Base-by-base conservation (phyloP, 306 rosid genomes). In the Nissolia schottii region DNA sequence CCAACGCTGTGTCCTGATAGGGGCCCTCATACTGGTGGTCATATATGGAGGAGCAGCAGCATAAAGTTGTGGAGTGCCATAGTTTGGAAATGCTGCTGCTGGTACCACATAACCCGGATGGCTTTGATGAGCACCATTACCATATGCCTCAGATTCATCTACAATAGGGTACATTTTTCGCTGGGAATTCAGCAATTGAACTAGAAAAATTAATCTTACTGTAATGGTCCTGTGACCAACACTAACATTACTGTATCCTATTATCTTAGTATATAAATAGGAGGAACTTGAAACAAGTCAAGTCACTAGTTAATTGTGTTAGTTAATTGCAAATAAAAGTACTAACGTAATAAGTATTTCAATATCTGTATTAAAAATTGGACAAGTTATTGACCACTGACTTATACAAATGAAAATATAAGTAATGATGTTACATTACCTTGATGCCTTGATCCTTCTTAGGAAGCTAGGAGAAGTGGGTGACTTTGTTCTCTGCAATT, bases 141-240 rank as follows among this genome's bases (percentile, higher is more conserved):
- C 56, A 78, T 83, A 77, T 58, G 16, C 50, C 22, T 81, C 78
- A 4, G 64, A 8, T 72, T 87, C 81, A 60, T 58, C 74, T 40
- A 57, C 65, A 10, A 63, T 0, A 11, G 85, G 86, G 77, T 85
- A 77, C 92, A 87, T 83, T 18, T 59, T 61, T n/a, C n/a, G 7
- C 38, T 67, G 25, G 5, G 34, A 77, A 24, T 38, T 55, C 1
- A 25, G 56, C 57, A 35, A 49, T 49, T 43, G 29, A 35, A 19
- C 38, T 18, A n/a, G 3, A 59, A 23, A 20, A 34, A 12, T 15
- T 45, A 22, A 6, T 27, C 13, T 54, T 60, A 13, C 32, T 27
- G n/a, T n/a, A 37, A 18, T 53, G 11, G 0, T 14, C 25, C 14
- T 75, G 7, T 40, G 19, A 28, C 22, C 25, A 63, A 16, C 11